A percentile compares a stretch with the other conserved stretches of the same genome.
Evolutionary conservation across 2,329 filamentous ascomycete species (phyloP).

Genomic region (Raffaelea albimanens): DNA sequence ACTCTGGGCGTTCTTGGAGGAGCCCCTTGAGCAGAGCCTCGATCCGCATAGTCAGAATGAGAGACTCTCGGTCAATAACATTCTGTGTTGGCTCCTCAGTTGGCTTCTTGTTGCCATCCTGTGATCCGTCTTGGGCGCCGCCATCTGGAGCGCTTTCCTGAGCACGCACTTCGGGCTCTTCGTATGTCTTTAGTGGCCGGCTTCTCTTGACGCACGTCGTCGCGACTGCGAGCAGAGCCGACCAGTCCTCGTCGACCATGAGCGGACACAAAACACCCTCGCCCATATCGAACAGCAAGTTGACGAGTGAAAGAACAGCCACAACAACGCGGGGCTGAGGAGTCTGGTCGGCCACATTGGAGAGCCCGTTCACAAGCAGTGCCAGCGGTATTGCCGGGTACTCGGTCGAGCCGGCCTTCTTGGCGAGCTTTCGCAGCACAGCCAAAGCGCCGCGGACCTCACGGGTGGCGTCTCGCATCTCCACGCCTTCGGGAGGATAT

Average conservation of each 20-base stretch:
- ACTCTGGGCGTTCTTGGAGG: slow-evolving; percentile 30
- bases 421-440: slow-evolving; percentile 53
- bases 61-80: slow-evolving; percentile 32
- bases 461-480: slow-evolving; percentile 41
- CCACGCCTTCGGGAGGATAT: slow-evolving; percentile 32
- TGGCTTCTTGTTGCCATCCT: no score
- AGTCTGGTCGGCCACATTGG: slow-evolving; percentile 36
- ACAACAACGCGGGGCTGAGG: slow-evolving; percentile 34
- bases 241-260: slow-evolving; percentile 58
- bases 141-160: no score
- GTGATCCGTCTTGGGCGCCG: no score
- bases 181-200: neutral
- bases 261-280: slow-evolving; percentile 43
- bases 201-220: slow-evolving; percentile 38
- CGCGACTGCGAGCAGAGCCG: slow-evolving; percentile 49
- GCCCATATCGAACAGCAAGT: slow-evolving; percentile 44
- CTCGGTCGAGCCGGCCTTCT: slow-evolving; percentile 47
- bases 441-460: slow-evolving; percentile 54
- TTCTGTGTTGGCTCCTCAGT: slow-evolving; percentile 24
- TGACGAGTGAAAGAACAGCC: slow-evolving; percentile 42
- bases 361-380: slow-evolving; percentile 47
- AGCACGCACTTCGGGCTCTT: neutral
- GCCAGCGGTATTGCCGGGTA: slow-evolving; percentile 52
- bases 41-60: slow-evolving; percentile 35
- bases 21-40: slow-evolving; percentile 36